Base-by-base conservation (phyloP, 345 rosid species). In the Odontarrhena argentea region DNA sequence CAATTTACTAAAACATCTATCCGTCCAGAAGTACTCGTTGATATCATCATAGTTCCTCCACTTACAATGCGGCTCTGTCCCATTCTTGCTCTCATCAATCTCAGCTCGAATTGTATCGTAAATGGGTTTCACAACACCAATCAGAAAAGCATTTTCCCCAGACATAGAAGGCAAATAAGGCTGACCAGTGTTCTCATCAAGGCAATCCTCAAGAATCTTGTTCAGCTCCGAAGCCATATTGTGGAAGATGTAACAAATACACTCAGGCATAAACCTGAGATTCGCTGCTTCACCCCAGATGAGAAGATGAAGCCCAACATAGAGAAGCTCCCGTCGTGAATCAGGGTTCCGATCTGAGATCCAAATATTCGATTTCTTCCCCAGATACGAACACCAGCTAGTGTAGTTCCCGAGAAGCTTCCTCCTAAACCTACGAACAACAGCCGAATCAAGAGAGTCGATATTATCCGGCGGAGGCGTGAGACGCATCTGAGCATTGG, bases 401-500 rank as follows among this genome's bases (percentile, higher is more conserved):
- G 90, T 75, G 77, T 93, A 93, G 74, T 88, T 93, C 70, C 63
- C 78, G 5, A 93, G 83, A 46, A 93, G 79, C 57, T 90, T 87
- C 38, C 78, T 75, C 0, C 98, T 79, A 75, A 90, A 93, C 8
- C 85, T 69, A 22, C 97, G 85, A 18, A 93, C 83, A 25, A 93
- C 97, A 8, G 61, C 3, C 38, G 84, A 60, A 36, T 93, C 96
- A 24, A 93, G 98, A 34, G 88, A 66, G 45, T 93, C 97, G 63
- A 90, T 86, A 65, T 88, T 85, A 41, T 90, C 97, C 18, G 97
- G 97, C 12, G 94, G 98, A 3, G 97, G 96, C 7, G 92, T 54
- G 35, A 90, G 92, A 11, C 98, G 96, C 98, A 93, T 90, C 86
- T 90, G 98, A 14, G 96, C 92, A 69, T 93, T 93, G 7, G 98